Conservation (phyloP, 805 yeast species). For the Starmerella bacillaris region DNA sequence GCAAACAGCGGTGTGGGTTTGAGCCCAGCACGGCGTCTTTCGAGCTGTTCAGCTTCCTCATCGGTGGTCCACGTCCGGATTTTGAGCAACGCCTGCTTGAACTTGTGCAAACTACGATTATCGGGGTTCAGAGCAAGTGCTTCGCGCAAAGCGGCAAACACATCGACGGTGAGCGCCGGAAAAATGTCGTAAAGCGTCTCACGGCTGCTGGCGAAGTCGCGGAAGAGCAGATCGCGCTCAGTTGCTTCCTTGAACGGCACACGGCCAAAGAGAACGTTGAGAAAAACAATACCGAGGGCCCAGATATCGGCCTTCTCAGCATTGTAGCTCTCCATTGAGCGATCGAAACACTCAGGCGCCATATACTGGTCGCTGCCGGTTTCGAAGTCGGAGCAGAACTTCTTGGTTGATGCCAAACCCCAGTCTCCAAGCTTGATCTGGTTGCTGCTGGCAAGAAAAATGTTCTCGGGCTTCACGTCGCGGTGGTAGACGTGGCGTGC, state of each 20-base stretch:
- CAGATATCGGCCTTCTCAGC: conserved; percentile 74
- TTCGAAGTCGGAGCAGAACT: conserved; percentile 52
- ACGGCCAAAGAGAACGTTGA: conserved; percentile 73
- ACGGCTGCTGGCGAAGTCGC: conserved; percentile 70
- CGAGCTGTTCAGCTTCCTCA: conserved; percentile 39
- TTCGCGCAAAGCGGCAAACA: conserved; percentile 65
- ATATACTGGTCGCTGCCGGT: conserved; percentile 81
- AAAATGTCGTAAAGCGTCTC: conserved; percentile 85
- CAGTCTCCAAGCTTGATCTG: conserved; percentile 62
- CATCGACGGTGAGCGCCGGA: conserved; percentile 70
- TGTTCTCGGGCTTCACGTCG: conserved; percentile 93
- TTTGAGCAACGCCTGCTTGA: conserved; percentile 41
- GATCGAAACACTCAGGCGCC: conserved; percentile 85
- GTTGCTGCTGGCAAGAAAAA: conserved; percentile 46
- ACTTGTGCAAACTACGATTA: conserved; percentile 48
- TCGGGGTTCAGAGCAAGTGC: conserved; percentile 71
- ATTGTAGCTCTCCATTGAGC: conserved; percentile 33
- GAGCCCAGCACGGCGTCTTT: conserved; percentile 8
- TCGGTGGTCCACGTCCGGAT: conserved; percentile 65
- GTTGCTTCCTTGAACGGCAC: conserved; percentile 74
- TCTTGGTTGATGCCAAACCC: conserved; percentile 60
- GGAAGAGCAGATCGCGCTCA: conserved; percentile 60
- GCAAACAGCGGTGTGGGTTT: conserved; percentile 1
- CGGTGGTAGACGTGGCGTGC: conserved; percentile 88
- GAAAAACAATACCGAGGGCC: conserved; percentile 70